These are phyloP conservation scores for Linaria vulgaris DNA, from an alignment of 257 asterid species.

Conservation along the genomic window DNA sequence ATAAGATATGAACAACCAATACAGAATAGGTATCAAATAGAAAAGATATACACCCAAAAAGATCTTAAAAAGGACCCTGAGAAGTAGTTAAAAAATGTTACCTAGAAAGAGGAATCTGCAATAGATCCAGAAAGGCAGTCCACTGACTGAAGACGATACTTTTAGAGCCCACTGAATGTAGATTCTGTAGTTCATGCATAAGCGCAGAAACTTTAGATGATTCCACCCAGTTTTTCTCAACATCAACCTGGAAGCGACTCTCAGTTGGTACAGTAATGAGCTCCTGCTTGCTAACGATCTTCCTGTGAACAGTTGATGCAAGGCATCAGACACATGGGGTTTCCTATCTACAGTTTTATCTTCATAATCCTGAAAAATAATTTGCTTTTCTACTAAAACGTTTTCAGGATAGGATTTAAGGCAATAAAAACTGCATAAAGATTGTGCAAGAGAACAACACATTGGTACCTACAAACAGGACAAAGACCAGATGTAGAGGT, in stretches of 20 bases:
- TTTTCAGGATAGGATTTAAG: no score
- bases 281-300: constrained; percentile 68
- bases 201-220: constrained; percentile 92
- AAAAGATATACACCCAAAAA: neutral
- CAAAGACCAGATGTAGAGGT: constrained; percentile 74
- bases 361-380: no score
- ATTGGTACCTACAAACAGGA: constrained; percentile 92
- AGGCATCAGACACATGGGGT: constrained; percentile 20
- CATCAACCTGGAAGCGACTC: constrained; percentile 83
- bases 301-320: constrained; percentile 45
- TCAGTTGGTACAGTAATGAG: constrained; percentile 92
- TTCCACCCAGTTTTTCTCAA: constrained; percentile 88
- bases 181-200: constrained; percentile 58
- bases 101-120: constrained; percentile 94
- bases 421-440: neutral
- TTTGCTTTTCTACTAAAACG: no score
- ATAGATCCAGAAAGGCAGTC: constrained; percentile 92
- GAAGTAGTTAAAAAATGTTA: constrained; percentile 24
- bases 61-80: constrained; percentile 7
- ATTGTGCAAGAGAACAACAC: constrained; percentile 24
- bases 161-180: constrained; percentile 58
- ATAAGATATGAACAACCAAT: constrained; percentile 2
- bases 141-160: constrained; percentile 97
- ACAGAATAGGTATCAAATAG: constrained; percentile 4
- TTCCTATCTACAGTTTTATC: constrained; percentile 17